These are phyloP conservation scores for Xylaria multiplex DNA, from an alignment of 2,329 filamentous ascomycete species.

Conservation along the genomic window DNA sequence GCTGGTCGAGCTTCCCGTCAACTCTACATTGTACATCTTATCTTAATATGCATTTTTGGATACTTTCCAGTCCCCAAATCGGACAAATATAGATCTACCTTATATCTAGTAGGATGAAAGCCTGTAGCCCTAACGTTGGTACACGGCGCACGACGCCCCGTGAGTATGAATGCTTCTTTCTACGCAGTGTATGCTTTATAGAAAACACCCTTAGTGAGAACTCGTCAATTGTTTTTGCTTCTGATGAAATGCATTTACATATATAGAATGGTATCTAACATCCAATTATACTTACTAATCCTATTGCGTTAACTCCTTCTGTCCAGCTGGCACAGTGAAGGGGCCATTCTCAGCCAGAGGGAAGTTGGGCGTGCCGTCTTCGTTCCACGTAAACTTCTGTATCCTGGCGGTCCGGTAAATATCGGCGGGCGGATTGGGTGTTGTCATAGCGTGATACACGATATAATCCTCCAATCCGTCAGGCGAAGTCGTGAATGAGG, in stretches of 20 bases:
- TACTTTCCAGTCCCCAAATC: background rate
- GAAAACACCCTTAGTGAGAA: background rate
- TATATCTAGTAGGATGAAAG: background rate
- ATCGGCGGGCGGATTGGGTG: slow-evolving; percentile 47
- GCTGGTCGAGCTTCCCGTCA: background rate
- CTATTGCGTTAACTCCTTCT: slow-evolving; percentile 39
- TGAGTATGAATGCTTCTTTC: background rate
- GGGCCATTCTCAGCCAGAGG: slow-evolving; percentile 51
- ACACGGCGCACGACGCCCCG: background rate
- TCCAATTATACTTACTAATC: background rate
- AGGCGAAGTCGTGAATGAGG: slow-evolving; percentile 50
- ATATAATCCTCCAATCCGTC: slow-evolving; percentile 50
- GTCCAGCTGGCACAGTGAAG: slow-evolving; percentile 48
- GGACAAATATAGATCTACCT: background rate
- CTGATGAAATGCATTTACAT: too few relatives aligned
- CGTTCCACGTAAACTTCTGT: slow-evolving; percentile 51
- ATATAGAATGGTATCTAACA: background rate
- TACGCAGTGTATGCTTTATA: background rate
- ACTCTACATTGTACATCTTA: background rate
- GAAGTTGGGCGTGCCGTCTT: slow-evolving; percentile 50
- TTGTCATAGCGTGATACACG: slow-evolving; percentile 52
- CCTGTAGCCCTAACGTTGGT: background rate
- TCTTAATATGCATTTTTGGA: background rate
- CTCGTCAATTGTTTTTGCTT: too few relatives aligned
- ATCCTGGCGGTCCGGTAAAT: slow-evolving; percentile 49